These are phyloP conservation scores for Mycena venus DNA, from an alignment of 768 basidiomycete genomes.

Conservation along the genomic window DNA sequence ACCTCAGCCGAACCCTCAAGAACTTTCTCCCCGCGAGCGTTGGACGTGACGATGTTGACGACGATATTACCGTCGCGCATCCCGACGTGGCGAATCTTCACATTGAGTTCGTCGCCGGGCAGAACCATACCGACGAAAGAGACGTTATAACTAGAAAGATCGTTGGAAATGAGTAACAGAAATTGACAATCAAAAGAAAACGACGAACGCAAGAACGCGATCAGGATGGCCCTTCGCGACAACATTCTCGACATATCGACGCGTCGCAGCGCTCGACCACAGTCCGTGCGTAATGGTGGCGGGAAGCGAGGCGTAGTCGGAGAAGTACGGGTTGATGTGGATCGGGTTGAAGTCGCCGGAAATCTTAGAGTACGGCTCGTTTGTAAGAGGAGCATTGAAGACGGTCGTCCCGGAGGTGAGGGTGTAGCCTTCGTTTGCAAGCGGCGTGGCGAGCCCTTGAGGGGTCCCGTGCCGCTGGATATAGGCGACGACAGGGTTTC, in stretches of 20 bases:
- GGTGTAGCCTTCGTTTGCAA: constrained; percentile 90
- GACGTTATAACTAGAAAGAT: constrained; percentile 81
- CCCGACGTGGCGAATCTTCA: constrained; percentile 89
- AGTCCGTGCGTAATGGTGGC: constrained; percentile 98
- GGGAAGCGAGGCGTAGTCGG: constrained; percentile 92
- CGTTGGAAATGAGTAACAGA: constrained; percentile 13
- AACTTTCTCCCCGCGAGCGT: constrained; percentile 90
- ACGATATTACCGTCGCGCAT: constrained; percentile 96
- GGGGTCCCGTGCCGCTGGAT: constrained; percentile 91
- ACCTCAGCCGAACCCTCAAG: constrained; percentile 94
- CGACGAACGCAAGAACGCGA: constrained; percentile 86
- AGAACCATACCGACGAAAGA: constrained; percentile 98
- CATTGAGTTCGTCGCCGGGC: constrained; percentile 87
- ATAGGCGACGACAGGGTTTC: constrained; percentile 95
- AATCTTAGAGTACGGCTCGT: constrained; percentile 95
- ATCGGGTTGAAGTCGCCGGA: constrained; percentile 99
- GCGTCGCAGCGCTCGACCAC: constrained; percentile 96
- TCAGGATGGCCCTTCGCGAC: constrained; percentile 94
- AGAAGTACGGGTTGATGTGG: constrained; percentile 98
- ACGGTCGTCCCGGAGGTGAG: constrained; percentile 76
- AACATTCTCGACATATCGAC: constrained; percentile 92
- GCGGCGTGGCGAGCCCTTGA: constrained; percentile 81
- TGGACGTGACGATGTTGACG: constrained; percentile 88
- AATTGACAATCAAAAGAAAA: constrained; percentile 6
- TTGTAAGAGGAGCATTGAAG: constrained; percentile 90